Percentiles rank a stretch among this genome's conserved stretches.
Conservation (phyloP, 768 basidiomycete genomes). For the Pholiota molesta region DNA sequence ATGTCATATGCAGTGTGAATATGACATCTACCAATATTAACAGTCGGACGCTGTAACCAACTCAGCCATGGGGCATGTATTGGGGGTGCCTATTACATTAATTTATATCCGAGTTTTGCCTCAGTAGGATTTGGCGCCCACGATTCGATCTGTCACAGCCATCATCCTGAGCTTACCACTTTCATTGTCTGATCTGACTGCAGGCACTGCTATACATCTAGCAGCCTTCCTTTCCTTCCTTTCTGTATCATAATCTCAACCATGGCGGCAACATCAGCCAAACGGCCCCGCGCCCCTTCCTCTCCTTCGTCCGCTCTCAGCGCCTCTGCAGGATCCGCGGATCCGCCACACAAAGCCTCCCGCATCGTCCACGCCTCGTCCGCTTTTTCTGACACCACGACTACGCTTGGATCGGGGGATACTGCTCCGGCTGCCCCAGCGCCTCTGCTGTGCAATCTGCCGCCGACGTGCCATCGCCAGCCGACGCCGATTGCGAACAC, state of each 20-base stretch:
- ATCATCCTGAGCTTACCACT: background rate
- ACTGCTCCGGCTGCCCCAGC: constrained; percentile 23
- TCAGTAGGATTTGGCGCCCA: background rate
- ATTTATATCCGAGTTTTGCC: background rate
- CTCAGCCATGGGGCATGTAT: constrained; percentile 71
- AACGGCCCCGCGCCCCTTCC: constrained; percentile 42
- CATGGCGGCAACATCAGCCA: constrained; percentile 26
- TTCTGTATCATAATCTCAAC: constrained; percentile 1
- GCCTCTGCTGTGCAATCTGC: constrained; percentile 69
- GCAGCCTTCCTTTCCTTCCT: background rate
- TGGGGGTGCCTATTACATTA: background rate
- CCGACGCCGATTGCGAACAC: constrained; percentile 68
- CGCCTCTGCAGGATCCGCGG: constrained; percentile 11
- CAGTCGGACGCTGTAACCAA: constrained; percentile 82
- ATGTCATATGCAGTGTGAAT: background rate
- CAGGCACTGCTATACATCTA: no score
- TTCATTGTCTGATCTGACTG: no score
- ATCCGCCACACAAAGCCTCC: constrained; percentile 32
- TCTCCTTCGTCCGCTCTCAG: constrained; percentile 37
- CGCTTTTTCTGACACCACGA: constrained; percentile 3
- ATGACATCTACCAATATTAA: constrained; percentile 34
- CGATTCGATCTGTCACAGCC: background rate
- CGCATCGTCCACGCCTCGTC: constrained; percentile 25
- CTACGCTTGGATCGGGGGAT: constrained; percentile 3
- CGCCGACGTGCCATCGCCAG: constrained; percentile 77